Percentiles rank a stretch among this genome's conserved stretches.
Evolutionary conservation across 169 alveolate species (phyloP).

Genomic region (Babesia bigemina): DNA sequence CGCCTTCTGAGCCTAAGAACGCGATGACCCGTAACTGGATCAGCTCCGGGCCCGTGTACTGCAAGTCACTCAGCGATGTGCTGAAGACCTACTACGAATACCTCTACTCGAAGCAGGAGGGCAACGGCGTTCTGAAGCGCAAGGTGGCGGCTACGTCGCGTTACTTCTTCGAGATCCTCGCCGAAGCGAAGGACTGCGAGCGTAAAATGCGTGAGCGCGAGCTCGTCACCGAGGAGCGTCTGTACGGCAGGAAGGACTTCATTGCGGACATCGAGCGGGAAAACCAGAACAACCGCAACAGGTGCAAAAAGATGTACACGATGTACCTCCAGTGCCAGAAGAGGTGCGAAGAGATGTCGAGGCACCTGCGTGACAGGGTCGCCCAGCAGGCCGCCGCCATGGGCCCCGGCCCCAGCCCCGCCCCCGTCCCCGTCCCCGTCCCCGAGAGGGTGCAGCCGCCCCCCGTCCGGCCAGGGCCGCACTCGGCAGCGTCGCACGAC

Average conservation of each 20-base stretch:
- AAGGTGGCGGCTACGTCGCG: slow-evolving; percentile 55
- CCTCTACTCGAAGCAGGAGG: slow-evolving; percentile 37
- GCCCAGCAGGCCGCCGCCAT: background rate
- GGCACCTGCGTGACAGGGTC: background rate
- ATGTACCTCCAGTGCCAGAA: slow-evolving; percentile 36
- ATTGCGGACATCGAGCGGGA: slow-evolving; percentile 58
- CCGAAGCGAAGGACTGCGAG: slow-evolving; percentile 71
- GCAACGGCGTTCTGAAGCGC: slow-evolving; percentile 30
- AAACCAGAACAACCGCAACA: slow-evolving; percentile 35
- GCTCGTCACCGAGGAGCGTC: slow-evolving; percentile 62
- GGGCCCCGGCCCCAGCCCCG: background rate
- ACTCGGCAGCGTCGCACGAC: background rate
- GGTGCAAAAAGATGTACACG: slow-evolving; percentile 42
- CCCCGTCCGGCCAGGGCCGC: background rate
- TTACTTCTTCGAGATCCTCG: slow-evolving; percentile 66
- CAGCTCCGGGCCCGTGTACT: slow-evolving; percentile 37
- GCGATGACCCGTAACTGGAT: slow-evolving; percentile 52
- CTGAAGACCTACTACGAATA: slow-evolving; percentile 40
- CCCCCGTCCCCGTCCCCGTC: no score
- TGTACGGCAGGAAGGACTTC: slow-evolving; percentile 63
- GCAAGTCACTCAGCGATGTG: slow-evolving; percentile 32
- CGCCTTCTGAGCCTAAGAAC: background rate
- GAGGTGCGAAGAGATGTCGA: slow-evolving; percentile 11
- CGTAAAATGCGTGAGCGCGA: slow-evolving; percentile 67
- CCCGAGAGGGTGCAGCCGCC: background rate